Conservation (phyloP, 1,284 basidiomycete species). For the Ceratobasidium papillatum region DNA sequence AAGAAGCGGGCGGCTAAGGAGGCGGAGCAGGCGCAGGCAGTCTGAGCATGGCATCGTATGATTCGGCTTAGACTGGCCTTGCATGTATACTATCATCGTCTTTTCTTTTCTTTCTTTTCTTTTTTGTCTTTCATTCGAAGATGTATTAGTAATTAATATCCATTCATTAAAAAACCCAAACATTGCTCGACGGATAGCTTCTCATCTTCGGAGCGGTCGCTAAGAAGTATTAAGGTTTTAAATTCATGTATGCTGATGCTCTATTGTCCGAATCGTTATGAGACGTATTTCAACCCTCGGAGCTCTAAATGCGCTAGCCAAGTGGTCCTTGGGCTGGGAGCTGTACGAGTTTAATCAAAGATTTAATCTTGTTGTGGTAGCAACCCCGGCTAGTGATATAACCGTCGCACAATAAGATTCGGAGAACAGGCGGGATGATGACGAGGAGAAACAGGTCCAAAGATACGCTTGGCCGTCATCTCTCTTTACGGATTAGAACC, state of each 20-base stretch:
- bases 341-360: not conserved
- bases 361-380: not conserved
- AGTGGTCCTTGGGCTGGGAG: not conserved
- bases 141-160: too few species aligned
- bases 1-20: not conserved
- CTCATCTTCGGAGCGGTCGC: too few species aligned
- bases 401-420: not conserved
- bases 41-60: too few species aligned
- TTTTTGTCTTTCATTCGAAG: too few species aligned
- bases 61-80: too few species aligned
- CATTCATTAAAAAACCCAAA: too few species aligned
- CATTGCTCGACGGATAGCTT: too few species aligned
- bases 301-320: not conserved
- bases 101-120: too few species aligned
- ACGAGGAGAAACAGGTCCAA: not conserved
- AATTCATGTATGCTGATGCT: too few species aligned
- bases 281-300: not conserved
- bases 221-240: too few species aligned
- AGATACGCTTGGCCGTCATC: not conserved
- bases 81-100: too few species aligned
- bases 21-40: not conserved
- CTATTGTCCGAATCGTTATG: not conserved
- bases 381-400: not conserved
- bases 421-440: not conserved
- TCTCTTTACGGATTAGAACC: not conserved